A percentile compares a stretch with the other conserved stretches of the same genome.
Conservation (phyloP, 176 grass and related monocot species). For the Hordeum marinum region DNA sequence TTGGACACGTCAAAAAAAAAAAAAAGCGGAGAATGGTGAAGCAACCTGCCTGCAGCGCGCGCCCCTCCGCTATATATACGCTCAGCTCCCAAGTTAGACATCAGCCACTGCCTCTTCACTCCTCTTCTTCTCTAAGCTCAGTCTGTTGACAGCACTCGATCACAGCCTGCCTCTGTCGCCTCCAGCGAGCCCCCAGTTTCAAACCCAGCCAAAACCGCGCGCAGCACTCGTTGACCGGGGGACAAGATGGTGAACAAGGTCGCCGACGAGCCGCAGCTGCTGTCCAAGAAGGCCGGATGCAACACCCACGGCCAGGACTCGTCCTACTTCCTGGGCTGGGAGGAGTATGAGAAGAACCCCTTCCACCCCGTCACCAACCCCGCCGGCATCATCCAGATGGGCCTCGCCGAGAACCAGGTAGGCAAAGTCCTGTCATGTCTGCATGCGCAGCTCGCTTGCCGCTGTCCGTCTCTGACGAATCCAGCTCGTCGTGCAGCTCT, state of each 20-base stretch:
- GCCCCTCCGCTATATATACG: neutral
- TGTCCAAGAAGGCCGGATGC: constrained; percentile 75
- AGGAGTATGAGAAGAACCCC: constrained; percentile 90
- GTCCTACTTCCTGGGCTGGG: constrained; percentile 87
- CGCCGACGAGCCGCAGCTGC: constrained; percentile 34
- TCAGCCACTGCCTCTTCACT: neutral
- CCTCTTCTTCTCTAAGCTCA: neutral
- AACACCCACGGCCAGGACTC: constrained; percentile 88
- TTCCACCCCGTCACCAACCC: constrained; percentile 59
- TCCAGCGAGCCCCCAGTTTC: no score
- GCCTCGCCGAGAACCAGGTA: constrained; percentile 85
- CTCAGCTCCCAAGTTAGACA: neutral
- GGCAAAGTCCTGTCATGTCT: no score
- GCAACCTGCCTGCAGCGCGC: no score
- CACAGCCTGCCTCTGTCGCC: no score
- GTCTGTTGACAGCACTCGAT: no score
- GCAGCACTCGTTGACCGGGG: neutral
- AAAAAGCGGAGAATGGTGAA: no score
- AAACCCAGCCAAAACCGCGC: no score
- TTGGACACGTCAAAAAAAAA: no score
- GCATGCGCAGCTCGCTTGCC: no score
- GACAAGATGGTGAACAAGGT: constrained; percentile 33
- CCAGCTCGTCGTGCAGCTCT: constrained; percentile 39
- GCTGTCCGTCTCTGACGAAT: no score
- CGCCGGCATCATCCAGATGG: constrained; percentile 94